phyloP scores from a whole-genome alignment of 495 filamentous ascomycete species.

The Daldinia grandis region DNA sequence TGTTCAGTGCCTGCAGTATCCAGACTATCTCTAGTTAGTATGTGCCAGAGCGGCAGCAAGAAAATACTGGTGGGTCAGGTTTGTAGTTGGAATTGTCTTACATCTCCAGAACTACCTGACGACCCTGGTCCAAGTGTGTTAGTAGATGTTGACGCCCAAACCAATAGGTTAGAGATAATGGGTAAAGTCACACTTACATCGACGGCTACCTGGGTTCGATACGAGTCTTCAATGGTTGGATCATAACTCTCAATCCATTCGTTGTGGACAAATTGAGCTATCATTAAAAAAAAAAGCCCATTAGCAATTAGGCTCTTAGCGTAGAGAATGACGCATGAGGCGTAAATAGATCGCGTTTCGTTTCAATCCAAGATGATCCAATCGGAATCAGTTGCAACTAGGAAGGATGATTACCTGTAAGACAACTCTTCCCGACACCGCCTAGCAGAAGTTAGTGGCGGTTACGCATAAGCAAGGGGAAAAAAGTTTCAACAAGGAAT shows the following conservation, averaged over 20 bases:
- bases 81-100: slow-evolving; percentile 55
- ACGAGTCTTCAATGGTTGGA: slow-evolving; percentile 97
- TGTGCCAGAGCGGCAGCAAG: slow-evolving; percentile 8
- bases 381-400: slow-evolving; percentile 22
- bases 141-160: slow-evolving; percentile 33
- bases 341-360: slow-evolving; percentile 20
- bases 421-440: slow-evolving; percentile 96
- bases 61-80: slow-evolving; percentile 29
- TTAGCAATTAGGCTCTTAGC: slow-evolving; percentile 34
- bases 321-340: slow-evolving; percentile 20
- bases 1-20: slow-evolving; percentile 98
- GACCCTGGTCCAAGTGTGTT: slow-evolving; percentile 67
- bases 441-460: slow-evolving; percentile 62
- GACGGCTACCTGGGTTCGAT: slow-evolving; percentile 91
- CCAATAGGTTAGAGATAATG: slow-evolving; percentile 18
- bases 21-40: slow-evolving; percentile 64
- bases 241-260: slow-evolving; percentile 99
- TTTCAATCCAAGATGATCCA: slow-evolving; percentile 33
- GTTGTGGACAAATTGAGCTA: slow-evolving; percentile 99
- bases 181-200: slow-evolving; percentile 70
- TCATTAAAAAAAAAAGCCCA: slow-evolving; percentile 37
- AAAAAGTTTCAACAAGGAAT: slow-evolving; percentile 12
- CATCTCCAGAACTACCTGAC: slow-evolving; percentile 97
- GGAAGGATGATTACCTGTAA: slow-evolving; percentile 75
- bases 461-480: slow-evolving; percentile 36